These are phyloP conservation scores for Clonostachys chloroleuca DNA, from an alignment of 2,329 filamentous ascomycete genomes.

Conservation along the genomic window DNA sequence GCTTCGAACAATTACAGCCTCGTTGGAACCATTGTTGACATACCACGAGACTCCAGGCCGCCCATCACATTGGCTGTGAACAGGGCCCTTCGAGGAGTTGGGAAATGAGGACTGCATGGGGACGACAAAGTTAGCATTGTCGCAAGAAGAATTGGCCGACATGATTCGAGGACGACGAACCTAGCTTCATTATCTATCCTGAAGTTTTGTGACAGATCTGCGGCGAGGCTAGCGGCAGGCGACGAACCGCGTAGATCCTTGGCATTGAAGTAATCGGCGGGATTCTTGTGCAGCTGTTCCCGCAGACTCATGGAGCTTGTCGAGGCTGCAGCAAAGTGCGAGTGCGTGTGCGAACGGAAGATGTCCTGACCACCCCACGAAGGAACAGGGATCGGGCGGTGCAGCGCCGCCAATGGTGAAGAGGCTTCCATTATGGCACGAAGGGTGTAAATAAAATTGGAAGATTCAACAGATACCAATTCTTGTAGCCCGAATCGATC, in stretches of 20 bases:
- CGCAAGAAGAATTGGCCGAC: too few species aligned
- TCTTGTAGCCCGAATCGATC: conserved; percentile 6
- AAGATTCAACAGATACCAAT: background rate
- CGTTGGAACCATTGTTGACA: conserved; percentile 4
- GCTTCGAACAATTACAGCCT: background rate
- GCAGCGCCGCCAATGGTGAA: conserved; percentile 90
- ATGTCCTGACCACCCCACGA: conserved; percentile 54
- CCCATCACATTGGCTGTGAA: conserved; percentile 32
- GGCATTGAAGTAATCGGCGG: conserved; percentile 75
- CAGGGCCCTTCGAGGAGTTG: conserved; percentile 32
- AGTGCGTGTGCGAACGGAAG: conserved; percentile 43
- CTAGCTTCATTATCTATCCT: conserved; percentile 81
- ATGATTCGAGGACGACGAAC: conserved; percentile 43
- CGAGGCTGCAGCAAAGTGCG: conserved; percentile 43
- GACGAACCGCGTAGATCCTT: conserved; percentile 81
- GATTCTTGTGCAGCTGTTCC: conserved; percentile 60
- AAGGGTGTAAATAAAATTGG: background rate
- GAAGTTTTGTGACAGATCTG: conserved; percentile 95
- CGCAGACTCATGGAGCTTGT: conserved; percentile 69
- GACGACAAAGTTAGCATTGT: conserved; percentile 1
- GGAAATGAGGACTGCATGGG: conserved; percentile 28
- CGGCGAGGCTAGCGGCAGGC: conserved; percentile 83
- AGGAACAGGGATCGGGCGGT: conserved; percentile 59
- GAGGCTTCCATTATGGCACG: conserved; percentile 72
- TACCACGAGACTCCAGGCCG: conserved; percentile 27